Evolutionary conservation across 202 grass and related monocot species (phyloP).

Genomic region (Schoenoplectus triqueter): DNA sequence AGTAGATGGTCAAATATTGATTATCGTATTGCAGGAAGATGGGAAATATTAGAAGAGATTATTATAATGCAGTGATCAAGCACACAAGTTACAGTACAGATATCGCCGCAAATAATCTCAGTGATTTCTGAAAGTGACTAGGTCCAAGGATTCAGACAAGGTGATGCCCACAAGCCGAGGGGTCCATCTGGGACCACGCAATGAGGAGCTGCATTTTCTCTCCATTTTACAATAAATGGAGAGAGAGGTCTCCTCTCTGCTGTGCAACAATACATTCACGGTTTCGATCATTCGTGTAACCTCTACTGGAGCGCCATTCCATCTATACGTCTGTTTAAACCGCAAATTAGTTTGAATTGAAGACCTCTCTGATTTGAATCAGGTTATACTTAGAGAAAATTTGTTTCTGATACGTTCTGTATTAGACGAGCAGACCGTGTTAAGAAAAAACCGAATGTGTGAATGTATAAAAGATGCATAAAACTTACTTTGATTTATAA

Average conservation of each 20-base stretch:
- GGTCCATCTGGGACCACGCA: constrained; percentile 25
- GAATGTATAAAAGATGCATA: no score
- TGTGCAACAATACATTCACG: background rate
- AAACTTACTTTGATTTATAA: no score
- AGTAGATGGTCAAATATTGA: background rate
- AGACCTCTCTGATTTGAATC: background rate
- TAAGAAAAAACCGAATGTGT: no score
- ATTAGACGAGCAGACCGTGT: no score
- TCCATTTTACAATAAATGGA: background rate
- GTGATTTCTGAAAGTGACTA: constrained; percentile 5
- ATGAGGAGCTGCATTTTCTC: background rate
- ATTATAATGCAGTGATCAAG: background rate
- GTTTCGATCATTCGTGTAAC: background rate
- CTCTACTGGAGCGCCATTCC: background rate
- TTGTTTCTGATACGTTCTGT: background rate
- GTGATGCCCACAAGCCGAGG: constrained; percentile 33
- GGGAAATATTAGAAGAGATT: background rate
- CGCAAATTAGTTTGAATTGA: background rate
- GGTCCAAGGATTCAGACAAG: constrained; percentile 26
- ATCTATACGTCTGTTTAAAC: background rate
- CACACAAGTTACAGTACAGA: background rate
- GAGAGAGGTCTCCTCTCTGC: no score
- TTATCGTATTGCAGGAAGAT: background rate
- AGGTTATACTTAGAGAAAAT: background rate
- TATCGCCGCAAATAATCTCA: background rate